Conservation (phyloP, 306 rosid species). For the Canavalia ensiformis region DNA sequence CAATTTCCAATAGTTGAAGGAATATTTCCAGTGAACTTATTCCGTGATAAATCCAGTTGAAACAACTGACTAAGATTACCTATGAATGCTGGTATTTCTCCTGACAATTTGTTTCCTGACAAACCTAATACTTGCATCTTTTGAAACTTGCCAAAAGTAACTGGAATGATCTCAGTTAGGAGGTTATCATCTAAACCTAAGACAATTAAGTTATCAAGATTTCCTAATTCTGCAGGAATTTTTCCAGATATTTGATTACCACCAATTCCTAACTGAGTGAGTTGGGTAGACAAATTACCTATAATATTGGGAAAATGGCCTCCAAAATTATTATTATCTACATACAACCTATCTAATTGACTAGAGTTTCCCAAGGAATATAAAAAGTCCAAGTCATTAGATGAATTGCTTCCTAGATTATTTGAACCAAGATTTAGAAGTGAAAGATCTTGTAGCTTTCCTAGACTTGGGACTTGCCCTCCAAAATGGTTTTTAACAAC, state of each 20-base stretch:
- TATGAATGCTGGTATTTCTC: constrained; percentile 39
- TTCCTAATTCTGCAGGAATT: constrained; percentile 41
- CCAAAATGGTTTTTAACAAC: not conserved
- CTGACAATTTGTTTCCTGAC: constrained; percentile 5
- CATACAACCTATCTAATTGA: not conserved
- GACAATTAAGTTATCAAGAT: not conserved
- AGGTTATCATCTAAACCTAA: accelerated
- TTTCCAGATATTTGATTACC: constrained; percentile 21
- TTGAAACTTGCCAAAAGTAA: constrained; percentile 38
- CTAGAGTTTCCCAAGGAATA: constrained; percentile 48
- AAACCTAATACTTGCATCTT: constrained; percentile 14
- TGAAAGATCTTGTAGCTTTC: not conserved
- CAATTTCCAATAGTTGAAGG: constrained; percentile 38
- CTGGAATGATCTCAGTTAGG: constrained; percentile 39
- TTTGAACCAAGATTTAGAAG: accelerated
- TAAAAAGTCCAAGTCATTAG: constrained; percentile 42
- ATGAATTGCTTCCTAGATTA: constrained; percentile 44
- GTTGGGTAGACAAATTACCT: constrained; percentile 45
- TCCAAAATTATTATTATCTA: constrained; percentile 27
- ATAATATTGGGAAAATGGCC: constrained; percentile 37
- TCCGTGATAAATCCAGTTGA: not conserved
- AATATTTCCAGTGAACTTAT: constrained; percentile 26
- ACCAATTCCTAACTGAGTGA: not conserved
- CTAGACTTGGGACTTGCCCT: constrained; percentile 42
- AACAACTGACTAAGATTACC: constrained; percentile 31